Conservation (phyloP, 2,329 filamentous ascomycete genomes). For the Hypoxylon sp. region DNA sequence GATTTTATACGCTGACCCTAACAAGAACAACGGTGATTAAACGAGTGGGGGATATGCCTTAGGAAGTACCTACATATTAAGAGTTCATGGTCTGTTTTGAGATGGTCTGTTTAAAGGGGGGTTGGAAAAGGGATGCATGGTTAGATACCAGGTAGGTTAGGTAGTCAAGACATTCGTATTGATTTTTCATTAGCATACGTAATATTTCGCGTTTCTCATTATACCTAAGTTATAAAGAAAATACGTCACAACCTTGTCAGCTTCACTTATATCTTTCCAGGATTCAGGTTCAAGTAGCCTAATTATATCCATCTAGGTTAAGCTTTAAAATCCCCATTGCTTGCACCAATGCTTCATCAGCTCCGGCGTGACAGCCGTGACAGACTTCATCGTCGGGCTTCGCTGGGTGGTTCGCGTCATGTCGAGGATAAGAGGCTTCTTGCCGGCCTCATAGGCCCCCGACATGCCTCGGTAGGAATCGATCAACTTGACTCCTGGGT, state of each 20-base stretch:
- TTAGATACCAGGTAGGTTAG: too few relatives aligned
- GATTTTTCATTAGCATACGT: not conserved
- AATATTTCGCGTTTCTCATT: too few relatives aligned
- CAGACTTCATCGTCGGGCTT: slow-evolving; percentile 57
- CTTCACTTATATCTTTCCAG: not conserved
- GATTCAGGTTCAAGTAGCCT: not conserved
- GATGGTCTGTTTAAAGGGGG: not conserved
- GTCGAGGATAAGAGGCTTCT: slow-evolving; percentile 53
- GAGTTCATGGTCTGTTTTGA: not conserved
- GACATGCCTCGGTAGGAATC: slow-evolving; percentile 59
- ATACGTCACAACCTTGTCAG: too few relatives aligned
- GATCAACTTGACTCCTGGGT: slow-evolving; percentile 64
- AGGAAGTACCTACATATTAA: not conserved
- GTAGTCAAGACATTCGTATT: too few relatives aligned
- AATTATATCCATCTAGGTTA: slow-evolving; percentile 51
- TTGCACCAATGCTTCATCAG: slow-evolving; percentile 62
- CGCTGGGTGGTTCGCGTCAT: slow-evolving; percentile 54
- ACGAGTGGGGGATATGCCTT: not conserved
- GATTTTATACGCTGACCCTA: not conserved
- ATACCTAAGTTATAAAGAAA: too few relatives aligned
- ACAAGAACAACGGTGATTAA: not conserved
- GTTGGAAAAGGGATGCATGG: not conserved
- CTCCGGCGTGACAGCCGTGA: slow-evolving; percentile 56
- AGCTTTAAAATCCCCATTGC: slow-evolving; percentile 56
- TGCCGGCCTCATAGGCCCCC: slow-evolving; percentile 35